Evolutionary conservation across 2,329 filamentous ascomycete species (phyloP).

Genomic region (Rasamsonia emersonii): DNA sequence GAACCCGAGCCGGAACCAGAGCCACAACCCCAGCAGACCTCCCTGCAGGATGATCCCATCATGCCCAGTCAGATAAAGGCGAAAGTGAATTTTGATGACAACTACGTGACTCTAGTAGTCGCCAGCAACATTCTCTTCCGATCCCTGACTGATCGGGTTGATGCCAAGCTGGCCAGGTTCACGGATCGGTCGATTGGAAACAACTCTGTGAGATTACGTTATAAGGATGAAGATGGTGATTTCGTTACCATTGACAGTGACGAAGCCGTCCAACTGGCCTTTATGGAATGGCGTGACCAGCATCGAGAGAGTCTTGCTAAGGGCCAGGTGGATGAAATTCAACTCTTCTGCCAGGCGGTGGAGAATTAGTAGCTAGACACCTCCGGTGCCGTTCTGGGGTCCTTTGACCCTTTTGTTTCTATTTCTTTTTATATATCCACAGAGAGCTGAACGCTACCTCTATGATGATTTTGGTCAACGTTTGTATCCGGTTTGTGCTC

Average conservation of each 20-base stretch:
- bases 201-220: slow-evolving; percentile 77
- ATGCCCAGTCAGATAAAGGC: slow-evolving; percentile 80
- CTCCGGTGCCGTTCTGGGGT: not conserved
- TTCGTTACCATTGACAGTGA: slow-evolving; percentile 90
- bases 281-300: slow-evolving; percentile 85
- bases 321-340: slow-evolving; percentile 77
- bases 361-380: slow-evolving; percentile 24
- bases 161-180: slow-evolving; percentile 83
- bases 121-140: slow-evolving; percentile 93
- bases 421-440: slow-evolving; percentile 7
- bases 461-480: no score
- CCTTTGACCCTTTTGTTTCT: slow-evolving; percentile 5
- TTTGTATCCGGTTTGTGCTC: slow-evolving; percentile 2
- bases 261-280: slow-evolving; percentile 92
- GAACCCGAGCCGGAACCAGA: no score
- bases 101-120: slow-evolving; percentile 92
- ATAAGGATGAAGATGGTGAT: slow-evolving; percentile 86
- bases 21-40: not conserved
- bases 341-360: slow-evolving; percentile 66
- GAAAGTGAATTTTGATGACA: slow-evolving; percentile 85
- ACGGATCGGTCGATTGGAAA: slow-evolving; percentile 75
- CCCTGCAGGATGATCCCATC: slow-evolving; percentile 30
- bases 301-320: slow-evolving; percentile 51
- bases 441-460: no score
- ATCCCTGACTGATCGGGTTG: slow-evolving; percentile 87